Conservation (phyloP, 169 alveolate species). For the Eimeria mitis region DNA sequence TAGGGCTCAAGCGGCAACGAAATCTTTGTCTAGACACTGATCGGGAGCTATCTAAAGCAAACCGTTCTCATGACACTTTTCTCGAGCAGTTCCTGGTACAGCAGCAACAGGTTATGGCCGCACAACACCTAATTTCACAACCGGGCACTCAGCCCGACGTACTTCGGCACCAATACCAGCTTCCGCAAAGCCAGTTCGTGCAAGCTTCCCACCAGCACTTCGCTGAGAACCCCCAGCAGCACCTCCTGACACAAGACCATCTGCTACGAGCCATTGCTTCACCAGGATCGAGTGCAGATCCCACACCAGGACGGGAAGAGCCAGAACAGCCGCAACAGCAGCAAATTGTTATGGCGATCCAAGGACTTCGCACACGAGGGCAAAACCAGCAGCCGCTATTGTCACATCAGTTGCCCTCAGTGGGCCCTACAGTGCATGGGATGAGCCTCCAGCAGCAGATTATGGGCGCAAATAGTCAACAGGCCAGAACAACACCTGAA, state of each 20-base stretch:
- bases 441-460: conserved; percentile 5
- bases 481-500: neutral
- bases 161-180: neutral
- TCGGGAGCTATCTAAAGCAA: neutral
- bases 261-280: conserved; percentile 10
- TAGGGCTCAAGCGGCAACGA: conserved; percentile 51
- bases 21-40: conserved; percentile 1
- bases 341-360: neutral
- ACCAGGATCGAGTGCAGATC: neutral
- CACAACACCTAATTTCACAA: conserved; percentile 20
- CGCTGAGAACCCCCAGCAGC: conserved; percentile 8
- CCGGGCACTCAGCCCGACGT: neutral
- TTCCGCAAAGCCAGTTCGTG: neutral
- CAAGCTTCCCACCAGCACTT: conserved; percentile 16
- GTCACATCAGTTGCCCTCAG: conserved; percentile 15
- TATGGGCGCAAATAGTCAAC: neutral
- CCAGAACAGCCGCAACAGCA: conserved; percentile 18
- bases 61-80: neutral
- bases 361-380: conserved; percentile 36
- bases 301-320: neutral
- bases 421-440: neutral
- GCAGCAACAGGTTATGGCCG: conserved; percentile 23
- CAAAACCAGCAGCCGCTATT: conserved; percentile 35
- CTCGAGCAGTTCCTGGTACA: conserved; percentile 17
- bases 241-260: conserved; percentile 23